Base-by-base conservation (phyloP, 768 basidiomycete genomes). In the Kwoniella botswanensis region DNA sequence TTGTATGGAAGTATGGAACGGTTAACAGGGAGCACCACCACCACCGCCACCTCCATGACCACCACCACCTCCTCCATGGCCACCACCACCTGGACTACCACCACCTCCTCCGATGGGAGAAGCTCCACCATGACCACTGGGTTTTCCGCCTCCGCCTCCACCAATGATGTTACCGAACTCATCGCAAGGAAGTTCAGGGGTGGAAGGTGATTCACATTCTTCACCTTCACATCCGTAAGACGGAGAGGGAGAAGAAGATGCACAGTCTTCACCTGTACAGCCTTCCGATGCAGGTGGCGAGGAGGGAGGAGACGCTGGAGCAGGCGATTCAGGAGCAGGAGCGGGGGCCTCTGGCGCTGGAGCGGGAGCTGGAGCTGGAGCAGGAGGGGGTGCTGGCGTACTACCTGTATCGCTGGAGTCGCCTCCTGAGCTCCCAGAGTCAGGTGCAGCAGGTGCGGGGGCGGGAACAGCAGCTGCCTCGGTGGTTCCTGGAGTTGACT, bases 281-380 rank as follows among this genome's bases (percentile, higher is more conserved):
- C 18, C 46, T 50, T 50, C 46, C 21, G 59, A 17, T 15, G 63
- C 24, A 64, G 63, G n/a, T 29, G 60, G 60, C 1, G 43, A 15
- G n/a, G 50, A 29, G 24, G 63, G 29, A 35, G 57, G 57, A 58
- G 57, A 13, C 13, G 22, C 24, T 26, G 57, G 26, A 29, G 63
- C 21, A 29, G 63, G 63, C 17, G 63, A 11, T 24, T 50, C 50
- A 53, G 63, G 29, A 55, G 63, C 46, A 18, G 63, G 52, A 6
- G 63, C 50, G 24, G 64, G 64, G 22, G 64, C 35, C n/a, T 63
- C 52, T 18, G 72, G 68, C n/a, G 70, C 50, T 1, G 62, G 46
- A 12, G 55, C 53, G 6, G 67, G 17, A 22, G 35, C 29, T 13
- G 21, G 12, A 2, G 60, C n/a, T 13, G 41, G 29, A 17, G 57